Evolutionary conservation across 1,284 basidiomycete genomes (phyloP).

Genomic region (Moesziomyces sp.): DNA sequence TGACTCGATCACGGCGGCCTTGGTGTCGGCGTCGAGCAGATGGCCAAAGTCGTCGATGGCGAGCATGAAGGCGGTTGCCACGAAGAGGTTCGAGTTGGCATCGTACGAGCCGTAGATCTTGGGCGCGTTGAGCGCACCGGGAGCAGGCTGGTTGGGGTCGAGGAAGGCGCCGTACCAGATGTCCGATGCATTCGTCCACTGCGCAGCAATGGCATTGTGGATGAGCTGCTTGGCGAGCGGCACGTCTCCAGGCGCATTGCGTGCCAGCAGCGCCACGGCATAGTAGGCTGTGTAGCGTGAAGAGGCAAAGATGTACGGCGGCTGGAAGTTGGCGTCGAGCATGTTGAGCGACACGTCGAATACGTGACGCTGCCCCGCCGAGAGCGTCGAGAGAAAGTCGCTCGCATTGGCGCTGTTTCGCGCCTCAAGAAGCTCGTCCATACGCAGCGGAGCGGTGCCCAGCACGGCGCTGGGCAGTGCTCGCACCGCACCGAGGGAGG

Average conservation of each 20-base stretch:
- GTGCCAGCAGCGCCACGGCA: constrained; percentile 31
- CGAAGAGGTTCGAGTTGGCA: constrained; percentile 40
- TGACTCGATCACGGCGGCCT: constrained; percentile 24
- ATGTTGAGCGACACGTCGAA: constrained; percentile 19
- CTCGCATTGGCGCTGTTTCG: constrained; percentile 9
- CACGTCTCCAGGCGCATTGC: constrained; percentile 32
- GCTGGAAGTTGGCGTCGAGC: constrained; percentile 29
- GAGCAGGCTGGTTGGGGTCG: constrained; percentile 27
- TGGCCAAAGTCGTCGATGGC: constrained; percentile 32
- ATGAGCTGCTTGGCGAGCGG: constrained; percentile 27
- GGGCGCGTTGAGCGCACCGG: constrained; percentile 29
- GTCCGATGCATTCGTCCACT: constrained; percentile 26
- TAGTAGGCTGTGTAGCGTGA: constrained; percentile 40
- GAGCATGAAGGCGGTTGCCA: constrained; percentile 38
- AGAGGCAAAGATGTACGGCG: constrained; percentile 32
- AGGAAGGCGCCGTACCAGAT: constrained; percentile 42
- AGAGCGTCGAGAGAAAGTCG: constrained; percentile 27
- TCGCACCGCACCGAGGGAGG: constrained; percentile 3
- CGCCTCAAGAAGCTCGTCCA: constrained; percentile 16
- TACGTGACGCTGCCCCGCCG: constrained; percentile 26
- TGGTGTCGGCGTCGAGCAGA: constrained; percentile 25
- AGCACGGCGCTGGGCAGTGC: constrained; percentile 8
- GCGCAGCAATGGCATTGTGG: constrained; percentile 24
- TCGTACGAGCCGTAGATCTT: constrained; percentile 40
- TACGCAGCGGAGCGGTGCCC: background rate